Percentiles rank a stretch among this genome's conserved stretches.
phyloP scores from a whole-genome alignment of 2,329 filamentous ascomycete species.

The Ophiostoma tasmaniense region DNA sequence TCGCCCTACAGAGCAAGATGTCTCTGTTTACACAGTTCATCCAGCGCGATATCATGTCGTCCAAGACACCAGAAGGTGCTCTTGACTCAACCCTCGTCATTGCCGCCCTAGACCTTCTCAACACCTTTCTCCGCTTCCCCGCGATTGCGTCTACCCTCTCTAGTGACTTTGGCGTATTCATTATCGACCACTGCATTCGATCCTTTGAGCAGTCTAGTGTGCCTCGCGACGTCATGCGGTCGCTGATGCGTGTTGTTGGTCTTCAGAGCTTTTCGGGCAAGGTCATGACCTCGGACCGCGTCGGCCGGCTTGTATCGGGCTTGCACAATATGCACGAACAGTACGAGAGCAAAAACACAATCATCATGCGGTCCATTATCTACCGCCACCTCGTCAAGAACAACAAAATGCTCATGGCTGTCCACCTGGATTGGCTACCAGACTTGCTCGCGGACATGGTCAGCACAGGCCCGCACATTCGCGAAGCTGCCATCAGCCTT shows the following conservation, averaged over 20 bases:
- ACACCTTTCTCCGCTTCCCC: conserved; percentile 65
- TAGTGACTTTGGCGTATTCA: conserved; percentile 68
- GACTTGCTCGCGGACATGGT: conserved; percentile 77
- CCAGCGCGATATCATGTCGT: conserved; percentile 61
- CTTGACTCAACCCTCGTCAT: conserved; percentile 63
- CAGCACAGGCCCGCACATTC: conserved; percentile 67
- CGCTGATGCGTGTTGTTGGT: conserved; percentile 71
- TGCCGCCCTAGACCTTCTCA: conserved; percentile 69
- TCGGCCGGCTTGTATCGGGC: conserved; percentile 60
- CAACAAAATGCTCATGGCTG: conserved; percentile 59
- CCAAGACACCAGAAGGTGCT: conserved; percentile 46
- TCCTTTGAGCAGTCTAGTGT: conserved; percentile 59
- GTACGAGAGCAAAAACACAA: conserved; percentile 66
- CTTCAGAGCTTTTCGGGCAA: conserved; percentile 70
- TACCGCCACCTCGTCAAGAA: conserved; percentile 67
- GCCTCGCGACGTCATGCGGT: conserved; percentile 70
- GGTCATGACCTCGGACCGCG: conserved; percentile 63
- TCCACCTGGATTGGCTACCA: conserved; percentile 68
- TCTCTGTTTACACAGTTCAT: conserved; percentile 72
- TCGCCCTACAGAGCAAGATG: conserved; percentile 68
- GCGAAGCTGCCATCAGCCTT: conserved; percentile 63
- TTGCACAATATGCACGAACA: conserved; percentile 66
- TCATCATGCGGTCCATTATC: conserved; percentile 66
- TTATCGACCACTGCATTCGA: conserved; percentile 72
- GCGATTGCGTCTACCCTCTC: conserved; percentile 62